A percentile compares a stretch with the other conserved stretches of the same genome.
phyloP scores from a whole-genome alignment of 2,329 filamentous ascomycete species.

The Diaporthe sp. region DNA sequence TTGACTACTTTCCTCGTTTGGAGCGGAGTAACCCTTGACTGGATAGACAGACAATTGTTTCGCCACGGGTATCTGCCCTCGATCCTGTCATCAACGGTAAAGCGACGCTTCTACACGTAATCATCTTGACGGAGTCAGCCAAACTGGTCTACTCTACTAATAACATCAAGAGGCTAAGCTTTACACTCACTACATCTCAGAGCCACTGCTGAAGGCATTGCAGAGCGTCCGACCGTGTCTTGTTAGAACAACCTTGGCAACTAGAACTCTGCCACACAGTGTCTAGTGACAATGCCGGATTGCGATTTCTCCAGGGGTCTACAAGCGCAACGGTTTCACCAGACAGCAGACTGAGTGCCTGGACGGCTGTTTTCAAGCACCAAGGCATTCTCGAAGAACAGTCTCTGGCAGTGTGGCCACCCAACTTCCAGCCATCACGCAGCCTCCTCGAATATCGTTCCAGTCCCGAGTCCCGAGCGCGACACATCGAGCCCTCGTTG shows the following conservation, averaged over 20 bases:
- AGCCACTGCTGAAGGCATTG: background rate
- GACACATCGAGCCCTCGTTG: background rate
- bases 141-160: background rate
- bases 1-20: too few species aligned
- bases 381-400: background rate
- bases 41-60: background rate
- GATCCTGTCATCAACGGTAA: background rate
- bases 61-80: background rate
- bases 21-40: background rate
- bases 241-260: background rate
- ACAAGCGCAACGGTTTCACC: too few species aligned
- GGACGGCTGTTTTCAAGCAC: background rate
- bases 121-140: background rate
- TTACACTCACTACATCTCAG: background rate
- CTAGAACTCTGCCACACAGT: background rate
- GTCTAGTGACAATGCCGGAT: background rate
- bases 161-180: background rate
- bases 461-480: constrained; percentile 1
- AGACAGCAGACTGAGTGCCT: background rate
- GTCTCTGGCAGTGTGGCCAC: background rate
- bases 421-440: constrained; percentile 3
- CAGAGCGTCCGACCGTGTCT: background rate
- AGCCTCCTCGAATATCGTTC: background rate
- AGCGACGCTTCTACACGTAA: background rate
- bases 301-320: background rate